Evolutionary conservation across 2,329 filamentous ascomycete genomes (phyloP).

Genomic region (Chaetomiaceae sp.): DNA sequence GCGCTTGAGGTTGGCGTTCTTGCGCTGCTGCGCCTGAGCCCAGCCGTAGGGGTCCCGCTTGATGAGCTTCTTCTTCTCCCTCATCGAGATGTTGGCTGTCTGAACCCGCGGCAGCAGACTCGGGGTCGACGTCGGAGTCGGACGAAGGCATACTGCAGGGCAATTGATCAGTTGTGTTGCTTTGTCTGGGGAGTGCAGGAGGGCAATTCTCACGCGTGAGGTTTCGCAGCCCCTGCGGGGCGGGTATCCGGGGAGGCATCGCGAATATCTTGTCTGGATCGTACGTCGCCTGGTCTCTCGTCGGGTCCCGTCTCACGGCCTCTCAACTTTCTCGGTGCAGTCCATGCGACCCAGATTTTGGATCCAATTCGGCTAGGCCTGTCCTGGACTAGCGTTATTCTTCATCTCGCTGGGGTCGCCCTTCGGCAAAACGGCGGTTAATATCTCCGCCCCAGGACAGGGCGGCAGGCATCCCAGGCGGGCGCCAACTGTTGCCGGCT

Average conservation of each 20-base stretch:
- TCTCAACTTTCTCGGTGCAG: slow-evolving; percentile 21
- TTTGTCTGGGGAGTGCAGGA: not conserved
- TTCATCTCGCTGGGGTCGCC: not conserved
- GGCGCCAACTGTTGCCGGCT: too few relatives aligned
- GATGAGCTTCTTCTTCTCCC: slow-evolving; percentile 60
- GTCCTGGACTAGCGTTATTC: slow-evolving; percentile 3
- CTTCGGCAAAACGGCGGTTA: slow-evolving; percentile 17
- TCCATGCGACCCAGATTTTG: slow-evolving; percentile 24
- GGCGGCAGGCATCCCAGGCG: too few relatives aligned
- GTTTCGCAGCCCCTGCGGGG: slow-evolving; percentile 54
- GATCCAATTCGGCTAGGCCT: slow-evolving; percentile 15
- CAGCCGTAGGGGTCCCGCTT: slow-evolving; percentile 78
- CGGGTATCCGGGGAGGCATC: slow-evolving; percentile 65
- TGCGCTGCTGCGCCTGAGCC: slow-evolving; percentile 76
- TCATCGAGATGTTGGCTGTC: slow-evolving; percentile 57
- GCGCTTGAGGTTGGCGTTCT: slow-evolving; percentile 74
- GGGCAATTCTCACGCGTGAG: slow-evolving; percentile 51
- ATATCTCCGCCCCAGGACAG: not conserved
- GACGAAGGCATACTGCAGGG: slow-evolving; percentile 56
- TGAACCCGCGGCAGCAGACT: slow-evolving; percentile 57
- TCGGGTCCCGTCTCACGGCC: slow-evolving; percentile 7
- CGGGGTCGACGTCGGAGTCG: slow-evolving; percentile 38
- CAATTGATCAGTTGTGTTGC: slow-evolving; percentile 1
- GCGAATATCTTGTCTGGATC: slow-evolving; percentile 24
- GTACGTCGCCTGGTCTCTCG: slow-evolving; percentile 9